phyloP scores from a whole-genome alignment of 2,329 filamentous ascomycete species.

The Talaromyces marneffei region DNA sequence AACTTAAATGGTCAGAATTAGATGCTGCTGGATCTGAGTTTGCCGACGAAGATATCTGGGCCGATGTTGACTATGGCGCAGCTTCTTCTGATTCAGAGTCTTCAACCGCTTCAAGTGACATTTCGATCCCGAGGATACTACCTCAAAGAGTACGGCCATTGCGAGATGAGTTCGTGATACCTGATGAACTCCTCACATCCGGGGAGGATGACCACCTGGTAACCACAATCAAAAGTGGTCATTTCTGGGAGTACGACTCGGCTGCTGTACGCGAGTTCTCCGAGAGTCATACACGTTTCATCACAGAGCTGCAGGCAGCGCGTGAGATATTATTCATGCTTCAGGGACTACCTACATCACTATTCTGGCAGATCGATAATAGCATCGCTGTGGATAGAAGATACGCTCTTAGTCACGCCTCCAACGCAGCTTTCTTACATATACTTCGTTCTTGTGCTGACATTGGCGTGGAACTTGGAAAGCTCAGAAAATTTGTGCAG shows the following conservation, averaged over 20 bases:
- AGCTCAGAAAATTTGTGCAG: slow-evolving; percentile 46
- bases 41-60: slow-evolving; percentile 38
- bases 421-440: slow-evolving; percentile 26
- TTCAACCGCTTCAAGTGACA: slow-evolving; percentile 29
- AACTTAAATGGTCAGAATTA: slow-evolving; percentile 72
- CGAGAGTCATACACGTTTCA: slow-evolving; percentile 23
- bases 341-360: slow-evolving; percentile 65
- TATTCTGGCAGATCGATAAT: slow-evolving; percentile 51
- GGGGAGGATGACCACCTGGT: slow-evolving; percentile 32
- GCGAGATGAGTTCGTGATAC: slow-evolving; percentile 31
- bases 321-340: slow-evolving; percentile 84
- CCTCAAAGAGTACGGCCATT: slow-evolving; percentile 24
- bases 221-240: slow-evolving; percentile 36
- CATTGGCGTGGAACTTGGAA: slow-evolving; percentile 45
- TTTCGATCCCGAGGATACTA: slow-evolving; percentile 24
- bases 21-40: slow-evolving; percentile 69
- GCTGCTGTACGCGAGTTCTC: slow-evolving; percentile 14
- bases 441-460: slow-evolving; percentile 40
- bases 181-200: slow-evolving; percentile 29
- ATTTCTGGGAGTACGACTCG: slow-evolving; percentile 44
- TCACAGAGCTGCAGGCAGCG: slow-evolving; percentile 67
- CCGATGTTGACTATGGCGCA: slow-evolving; percentile 35
- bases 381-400: slow-evolving; percentile 33
- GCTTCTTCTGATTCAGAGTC: slow-evolving; percentile 39
- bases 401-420: slow-evolving; percentile 32